Evolutionary conservation across 768 basidiomycete species (phyloP).

Genomic region (Amanita thiersii): DNA sequence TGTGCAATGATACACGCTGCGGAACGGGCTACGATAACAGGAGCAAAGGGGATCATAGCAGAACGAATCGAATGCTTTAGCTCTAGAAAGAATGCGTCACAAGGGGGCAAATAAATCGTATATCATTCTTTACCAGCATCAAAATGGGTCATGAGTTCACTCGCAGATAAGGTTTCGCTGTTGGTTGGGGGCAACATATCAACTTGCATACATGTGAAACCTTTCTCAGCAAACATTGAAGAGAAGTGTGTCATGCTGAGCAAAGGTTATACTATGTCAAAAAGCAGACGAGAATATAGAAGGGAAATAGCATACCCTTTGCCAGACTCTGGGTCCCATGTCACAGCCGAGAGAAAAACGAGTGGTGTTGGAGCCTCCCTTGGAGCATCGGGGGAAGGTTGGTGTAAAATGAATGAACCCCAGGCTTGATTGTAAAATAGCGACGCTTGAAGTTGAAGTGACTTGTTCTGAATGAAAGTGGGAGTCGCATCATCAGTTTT

Average conservation of each 20-base stretch:
- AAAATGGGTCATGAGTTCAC: constrained; percentile 28
- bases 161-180: constrained; percentile 15
- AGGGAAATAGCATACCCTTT: constrained; percentile 22
- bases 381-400: constrained; percentile 31
- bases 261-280: constrained; percentile 1
- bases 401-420: constrained; percentile 26
- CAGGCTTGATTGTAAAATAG: no score
- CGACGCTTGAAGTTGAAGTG: no score
- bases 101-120: not conserved
- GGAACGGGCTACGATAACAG: constrained; percentile 45
- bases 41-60: constrained; percentile 44
- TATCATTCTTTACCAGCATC: constrained; percentile 27
- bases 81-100: constrained; percentile 20
- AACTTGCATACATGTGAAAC: constrained; percentile 40
- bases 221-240: constrained; percentile 34
- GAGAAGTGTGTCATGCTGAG: constrained; percentile 27
- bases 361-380: constrained; percentile 45
- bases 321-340: constrained; percentile 32
- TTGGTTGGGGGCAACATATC: constrained; percentile 24
- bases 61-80: constrained; percentile 33
- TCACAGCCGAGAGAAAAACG: constrained; percentile 40
- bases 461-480: no score
- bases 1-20: constrained; percentile 50
- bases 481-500: no score
- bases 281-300: constrained; percentile 4